Conservation (phyloP, 1,284 basidiomycete species). For the Salmacisia buchloeana region DNA sequence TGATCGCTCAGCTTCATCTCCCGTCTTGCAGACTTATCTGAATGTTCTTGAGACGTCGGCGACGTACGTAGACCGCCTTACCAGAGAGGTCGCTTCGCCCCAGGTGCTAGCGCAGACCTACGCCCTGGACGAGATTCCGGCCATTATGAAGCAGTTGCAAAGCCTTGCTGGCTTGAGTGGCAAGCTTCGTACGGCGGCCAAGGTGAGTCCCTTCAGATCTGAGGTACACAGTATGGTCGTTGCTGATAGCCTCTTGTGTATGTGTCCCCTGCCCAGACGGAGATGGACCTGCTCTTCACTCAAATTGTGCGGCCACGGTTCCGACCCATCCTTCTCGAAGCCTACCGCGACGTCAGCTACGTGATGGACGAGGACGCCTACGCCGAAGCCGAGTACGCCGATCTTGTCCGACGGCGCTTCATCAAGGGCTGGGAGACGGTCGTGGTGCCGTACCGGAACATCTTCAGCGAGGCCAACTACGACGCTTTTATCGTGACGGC, state of each 20-base stretch:
- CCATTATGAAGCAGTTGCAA: conserved; percentile 11
- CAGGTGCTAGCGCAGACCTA: conserved; percentile 20
- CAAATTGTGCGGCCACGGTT: conserved; percentile 80
- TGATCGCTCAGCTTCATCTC: not conserved
- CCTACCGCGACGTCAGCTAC: conserved; percentile 84
- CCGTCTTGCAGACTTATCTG: conserved; percentile 27
- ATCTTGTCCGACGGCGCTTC: conserved; percentile 80
- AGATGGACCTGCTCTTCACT: conserved; percentile 89
- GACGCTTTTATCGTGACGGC: conserved; percentile 75
- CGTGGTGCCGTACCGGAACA: conserved; percentile 60
- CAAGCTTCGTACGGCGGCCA: not conserved
- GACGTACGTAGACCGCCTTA: conserved; percentile 35
- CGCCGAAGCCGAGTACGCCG: conserved; percentile 73
- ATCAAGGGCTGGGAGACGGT: conserved; percentile 73
- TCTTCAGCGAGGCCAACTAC: conserved; percentile 81
- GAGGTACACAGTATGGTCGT: not conserved
- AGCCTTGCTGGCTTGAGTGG: not conserved
- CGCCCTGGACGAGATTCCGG: conserved; percentile 14
- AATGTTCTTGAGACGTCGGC: conserved; percentile 43
- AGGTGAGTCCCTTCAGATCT: not conserved
- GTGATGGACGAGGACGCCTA: conserved; percentile 76
- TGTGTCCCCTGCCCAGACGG: conserved; percentile 56
- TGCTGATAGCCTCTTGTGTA: not conserved
- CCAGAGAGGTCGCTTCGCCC: conserved; percentile 25
- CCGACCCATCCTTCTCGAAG: conserved; percentile 73